Percentiles rank a stretch among this genome's conserved stretches.
phyloP scores from a whole-genome alignment of 176 grass and related monocot species.

The Hordeum vulgare region MorexV3_pseudomolecules_assembly NC_058524.1:54117940-54118439 shows the following conservation, averaged over 20 bases:
- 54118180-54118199: constrained; percentile 69
- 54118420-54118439: constrained; percentile 41
- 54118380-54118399: constrained; percentile 94
- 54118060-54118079: not conserved
- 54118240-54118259: constrained; percentile 57
- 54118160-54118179: constrained; percentile 78
- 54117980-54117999: not conserved
- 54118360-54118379: constrained; percentile 88
- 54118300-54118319: too few species aligned
- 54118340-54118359: constrained; percentile 92
- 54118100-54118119: not conserved
- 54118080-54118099: constrained; percentile 53
- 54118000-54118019: constrained; percentile 6
- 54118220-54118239: constrained; percentile 64
- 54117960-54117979: not conserved
- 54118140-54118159: constrained; percentile 64
- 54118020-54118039: not conserved
- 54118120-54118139: constrained; percentile 79
- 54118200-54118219: constrained; percentile 72
- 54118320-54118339: constrained; percentile 31
- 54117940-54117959: not conserved
- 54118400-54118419: constrained; percentile 74
- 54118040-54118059: not conserved
- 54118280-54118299: not conserved
- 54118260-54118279: not conserved